These are phyloP conservation scores for Penstemon eatonii DNA, from an alignment of 257 asterid genomes.

Conservation along the genomic window DNA sequence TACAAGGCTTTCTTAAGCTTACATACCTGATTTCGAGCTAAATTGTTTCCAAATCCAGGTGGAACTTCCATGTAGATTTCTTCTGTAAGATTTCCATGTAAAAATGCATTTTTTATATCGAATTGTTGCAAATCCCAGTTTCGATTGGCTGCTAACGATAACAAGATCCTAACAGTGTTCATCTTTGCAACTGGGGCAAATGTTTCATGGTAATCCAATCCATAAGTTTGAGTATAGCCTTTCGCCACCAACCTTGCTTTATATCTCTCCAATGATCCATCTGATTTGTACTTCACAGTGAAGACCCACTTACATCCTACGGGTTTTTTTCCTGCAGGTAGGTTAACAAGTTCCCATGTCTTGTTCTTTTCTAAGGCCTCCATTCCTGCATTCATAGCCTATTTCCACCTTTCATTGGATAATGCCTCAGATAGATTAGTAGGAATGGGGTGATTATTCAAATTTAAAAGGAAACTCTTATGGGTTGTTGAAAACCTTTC, in stretches of 20 bases:
- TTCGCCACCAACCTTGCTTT: background rate
- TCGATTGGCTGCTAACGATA: background rate
- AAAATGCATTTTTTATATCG: too few species aligned
- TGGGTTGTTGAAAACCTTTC: too few species aligned
- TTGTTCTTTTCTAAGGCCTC: background rate
- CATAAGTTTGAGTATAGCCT: background rate
- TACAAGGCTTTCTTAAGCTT: background rate
- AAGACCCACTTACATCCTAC: background rate
- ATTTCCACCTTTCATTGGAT: background rate
- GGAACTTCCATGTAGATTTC: too few species aligned
- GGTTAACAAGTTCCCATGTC: background rate
- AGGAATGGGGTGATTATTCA: background rate
- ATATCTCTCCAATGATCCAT: conserved; percentile 2
- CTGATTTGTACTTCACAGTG: background rate
- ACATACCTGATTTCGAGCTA: background rate
- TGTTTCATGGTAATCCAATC: background rate
- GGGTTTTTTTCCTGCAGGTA: background rate
- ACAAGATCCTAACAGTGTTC: background rate
- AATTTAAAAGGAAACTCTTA: background rate
- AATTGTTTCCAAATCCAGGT: too few species aligned
- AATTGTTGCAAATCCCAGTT: background rate
- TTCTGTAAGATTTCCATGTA: too few species aligned
- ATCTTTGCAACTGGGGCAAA: conserved; percentile 1
- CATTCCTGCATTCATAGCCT: background rate
- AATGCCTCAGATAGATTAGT: background rate